Base-by-base conservation (phyloP, 2,329 filamentous ascomycete species). In the Nothophaeocryptopus gaeumannii region DNA sequence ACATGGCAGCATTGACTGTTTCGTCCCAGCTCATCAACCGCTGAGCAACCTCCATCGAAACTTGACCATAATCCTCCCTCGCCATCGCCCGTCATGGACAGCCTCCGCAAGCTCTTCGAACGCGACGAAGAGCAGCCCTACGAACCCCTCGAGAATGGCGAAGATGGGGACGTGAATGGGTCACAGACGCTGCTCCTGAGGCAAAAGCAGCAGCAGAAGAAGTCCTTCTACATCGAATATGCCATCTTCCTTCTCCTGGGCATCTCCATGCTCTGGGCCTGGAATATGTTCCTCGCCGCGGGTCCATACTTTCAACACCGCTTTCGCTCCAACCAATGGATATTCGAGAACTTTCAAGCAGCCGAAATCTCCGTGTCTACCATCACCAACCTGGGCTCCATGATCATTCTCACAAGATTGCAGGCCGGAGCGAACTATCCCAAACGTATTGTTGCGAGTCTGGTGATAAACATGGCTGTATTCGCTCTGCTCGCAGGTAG, bases 231-330 rank as follows among this genome's bases (percentile, higher is more conserved):
- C 83, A 65, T 88, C 32, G 88, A 95, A 68, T 99, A 97, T 71
- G 74, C 72, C 61, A 85, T 96, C 65, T 97, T 97, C 70, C 76
- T 86, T 48, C 74, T 96, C 43, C 76, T 97, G 20, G 93, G 93
- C 43, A 78, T 96, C 49, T 88, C 91, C 45, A 97, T 97, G 93
- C 78, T 97, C 38, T 97, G 92, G 92, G 90, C 92, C 47, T 97
- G 92, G 92, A 97, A 97, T 75, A 96, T 96, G 92, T 96, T 97
- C 70, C 82, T 97, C 60, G 92, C 93, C 39, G 90, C 92, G 8
- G 89, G 89, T 1, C 89, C 92, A 4, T 97, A 97, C 75, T 96
- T 97, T 72, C 84, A 91, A 64, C 78, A 77, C 42, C 89, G 92
- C 60, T 95, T 97, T 70, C 74, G 79, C 39, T 77, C 78, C 53